Base-by-base conservation (phyloP, 1,139 yeast species). In the Candida sp. region DNA sequence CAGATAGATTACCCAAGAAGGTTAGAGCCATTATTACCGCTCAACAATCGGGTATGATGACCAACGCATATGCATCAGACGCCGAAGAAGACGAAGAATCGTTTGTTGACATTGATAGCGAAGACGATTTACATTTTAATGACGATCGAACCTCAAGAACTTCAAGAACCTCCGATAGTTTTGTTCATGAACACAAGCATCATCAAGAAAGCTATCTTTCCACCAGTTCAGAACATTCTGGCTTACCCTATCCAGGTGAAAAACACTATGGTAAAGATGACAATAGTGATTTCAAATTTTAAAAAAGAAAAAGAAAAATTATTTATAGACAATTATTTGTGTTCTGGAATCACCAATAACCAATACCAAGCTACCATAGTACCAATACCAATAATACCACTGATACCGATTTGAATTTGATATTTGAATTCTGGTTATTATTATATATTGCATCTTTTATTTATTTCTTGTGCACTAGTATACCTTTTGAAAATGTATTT, bases 1-100 rank as follows among this genome's bases (percentile, higher is more conserved):
- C 93, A 22, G 93, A 84, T 55, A 61, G 64, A 46, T 64, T 79
- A 45, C 76, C 77, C 5, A 50, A 56, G 32, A 62, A 61, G 42
- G 76, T 73, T 21, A 57, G 76, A 43, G 51, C 62, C 21, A 70
- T 73, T 38, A 64, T 71, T 39, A 73, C 78, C 3, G 77, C 77
- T 2, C 73, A 73, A 46, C 77, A 73, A 50, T 58, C 70, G 6
- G 50, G 56, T 45, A 51, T 54, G 36, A 64, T 22, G 25, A 12
- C 39, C 5, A 30, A 27, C 15, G 35, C 40, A 3, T 22, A 36
- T 15, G 38, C 38, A 4, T 36, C 38, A 15, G 38, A 36, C 23
- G 29, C 9, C 29, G 22, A 35, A 11, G 38, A 36, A 22, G 35
- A 33, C 19, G 33, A 4, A 7, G 38, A 21, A 8, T 36, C 38